Conservation (phyloP, 108 stramenopile genomes). For the Pseudonitzschia multistriata region DNA sequence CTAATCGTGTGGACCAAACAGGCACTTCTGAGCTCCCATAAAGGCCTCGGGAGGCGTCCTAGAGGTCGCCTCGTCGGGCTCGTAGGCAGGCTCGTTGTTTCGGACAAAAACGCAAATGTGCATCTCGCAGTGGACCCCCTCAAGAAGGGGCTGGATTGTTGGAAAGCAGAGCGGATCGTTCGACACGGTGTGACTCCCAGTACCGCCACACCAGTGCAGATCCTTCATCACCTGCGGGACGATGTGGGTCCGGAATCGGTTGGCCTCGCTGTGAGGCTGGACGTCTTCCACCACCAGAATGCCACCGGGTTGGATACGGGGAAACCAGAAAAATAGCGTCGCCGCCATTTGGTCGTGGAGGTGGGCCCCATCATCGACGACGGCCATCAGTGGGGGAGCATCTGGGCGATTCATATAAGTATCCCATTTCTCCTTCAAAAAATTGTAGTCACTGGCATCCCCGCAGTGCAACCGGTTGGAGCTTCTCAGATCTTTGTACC, state of each 20-base stretch:
- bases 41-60: conserved; percentile 36
- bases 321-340: conserved; percentile 62
- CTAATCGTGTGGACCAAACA: neutral
- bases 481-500: conserved; percentile 39
- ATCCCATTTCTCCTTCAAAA: neutral
- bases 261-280: conserved; percentile 32
- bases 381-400: conserved; percentile 55
- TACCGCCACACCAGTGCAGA: conserved; percentile 66
- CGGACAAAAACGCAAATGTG: conserved; percentile 64
- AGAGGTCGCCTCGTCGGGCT: conserved; percentile 27
- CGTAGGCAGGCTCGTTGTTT: conserved; percentile 43
- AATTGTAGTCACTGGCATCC: conserved; percentile 40
- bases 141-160: conserved; percentile 41
- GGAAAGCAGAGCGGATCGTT: conserved; percentile 43
- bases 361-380: conserved; percentile 65
- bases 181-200: too few relatives aligned
- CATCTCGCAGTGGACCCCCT: conserved; percentile 62
- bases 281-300: conserved; percentile 56
- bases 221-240: conserved; percentile 61
- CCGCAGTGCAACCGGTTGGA: conserved; percentile 48
- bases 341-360: conserved; percentile 48
- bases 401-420: neutral
- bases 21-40: neutral
- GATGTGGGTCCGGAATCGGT: conserved; percentile 52
- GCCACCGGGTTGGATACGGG: conserved; percentile 52